These are phyloP conservation scores for Haplographium delicatum DNA, from an alignment of 495 filamentous ascomycete genomes.

Conservation along the genomic window DNA sequence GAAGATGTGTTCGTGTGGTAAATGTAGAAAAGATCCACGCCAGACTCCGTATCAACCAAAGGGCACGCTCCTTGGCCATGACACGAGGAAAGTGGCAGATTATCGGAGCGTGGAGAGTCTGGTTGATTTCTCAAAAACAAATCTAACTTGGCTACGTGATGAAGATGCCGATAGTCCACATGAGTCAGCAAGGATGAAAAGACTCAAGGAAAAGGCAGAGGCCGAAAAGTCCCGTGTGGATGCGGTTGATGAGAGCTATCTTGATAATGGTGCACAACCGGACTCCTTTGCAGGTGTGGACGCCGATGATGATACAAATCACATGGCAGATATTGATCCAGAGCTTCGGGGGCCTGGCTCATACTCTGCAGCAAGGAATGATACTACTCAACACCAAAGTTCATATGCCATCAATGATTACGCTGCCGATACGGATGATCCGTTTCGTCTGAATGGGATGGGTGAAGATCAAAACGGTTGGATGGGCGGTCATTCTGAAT, in stretches of 20 bases:
- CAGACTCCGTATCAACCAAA: slow-evolving; percentile 69
- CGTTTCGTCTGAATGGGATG: background rate
- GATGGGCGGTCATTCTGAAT: slow-evolving; percentile 20
- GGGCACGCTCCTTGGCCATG: slow-evolving; percentile 78
- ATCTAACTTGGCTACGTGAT: slow-evolving; percentile 69
- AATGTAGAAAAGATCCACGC: slow-evolving; percentile 52
- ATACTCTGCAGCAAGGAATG: background rate
- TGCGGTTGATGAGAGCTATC: slow-evolving; percentile 17
- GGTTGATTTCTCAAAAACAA: slow-evolving; percentile 79
- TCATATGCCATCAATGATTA: background rate
- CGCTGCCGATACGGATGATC: background rate
- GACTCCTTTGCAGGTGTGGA: slow-evolving; percentile 2
- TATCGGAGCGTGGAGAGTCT: slow-evolving; percentile 80
- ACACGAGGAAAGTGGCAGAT: slow-evolving; percentile 83
- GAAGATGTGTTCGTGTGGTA: slow-evolving; percentile 76
- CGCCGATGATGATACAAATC: background rate
- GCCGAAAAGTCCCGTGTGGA: slow-evolving; percentile 43
- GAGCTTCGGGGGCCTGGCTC: slow-evolving; percentile 10
- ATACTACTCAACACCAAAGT: slow-evolving; percentile 1
- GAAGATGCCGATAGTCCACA: slow-evolving; percentile 42
- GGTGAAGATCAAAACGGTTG: slow-evolving; percentile 1
- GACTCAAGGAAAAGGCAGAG: slow-evolving; percentile 44
- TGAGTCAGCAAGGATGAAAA: slow-evolving; percentile 45
- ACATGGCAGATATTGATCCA: slow-evolving; percentile 23
- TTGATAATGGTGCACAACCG: slow-evolving; percentile 7